A percentile compares a stretch with the other conserved stretches of the same genome.
Evolutionary conservation across 2,329 filamentous ascomycete genomes (phyloP).

Genomic region (Thelonectria olida): DNA sequence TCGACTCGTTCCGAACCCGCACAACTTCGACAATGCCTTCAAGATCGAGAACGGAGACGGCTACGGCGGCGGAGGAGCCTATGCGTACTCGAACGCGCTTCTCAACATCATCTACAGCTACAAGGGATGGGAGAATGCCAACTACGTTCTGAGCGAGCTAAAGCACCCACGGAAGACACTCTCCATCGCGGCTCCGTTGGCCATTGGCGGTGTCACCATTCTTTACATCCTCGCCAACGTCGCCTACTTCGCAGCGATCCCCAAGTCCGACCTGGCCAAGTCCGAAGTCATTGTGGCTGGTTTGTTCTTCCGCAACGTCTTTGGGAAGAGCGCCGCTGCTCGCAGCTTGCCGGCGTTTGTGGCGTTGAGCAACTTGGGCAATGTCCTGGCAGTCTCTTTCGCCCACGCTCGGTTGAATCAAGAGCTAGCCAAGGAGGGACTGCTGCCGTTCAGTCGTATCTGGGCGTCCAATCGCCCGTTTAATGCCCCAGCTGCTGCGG

Average conservation of each 20-base stretch:
- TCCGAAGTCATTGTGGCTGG: constrained; percentile 69
- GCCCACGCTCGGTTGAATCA: constrained; percentile 68
- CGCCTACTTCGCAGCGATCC: constrained; percentile 71
- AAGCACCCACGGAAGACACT: constrained; percentile 64
- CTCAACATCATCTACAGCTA: constrained; percentile 69
- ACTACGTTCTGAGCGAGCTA: constrained; percentile 68
- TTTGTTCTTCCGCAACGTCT: constrained; percentile 69
- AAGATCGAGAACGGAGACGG: constrained; percentile 52
- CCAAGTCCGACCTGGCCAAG: constrained; percentile 64
- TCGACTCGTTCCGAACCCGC: constrained; percentile 57
- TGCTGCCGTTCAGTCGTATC: constrained; percentile 71
- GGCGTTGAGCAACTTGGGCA: constrained; percentile 68
- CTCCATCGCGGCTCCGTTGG: constrained; percentile 64
- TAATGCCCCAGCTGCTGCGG: constrained; percentile 67
- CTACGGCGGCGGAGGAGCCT: constrained; percentile 59
- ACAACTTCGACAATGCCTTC: constrained; percentile 68
- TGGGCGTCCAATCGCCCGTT: constrained; percentile 77
- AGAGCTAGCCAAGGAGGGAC: constrained; percentile 75
- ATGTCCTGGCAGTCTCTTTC: constrained; percentile 69
- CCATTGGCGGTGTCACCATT: constrained; percentile 65
- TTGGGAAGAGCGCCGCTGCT: constrained; percentile 62
- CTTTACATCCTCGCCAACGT: constrained; percentile 72
- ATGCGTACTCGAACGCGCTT: constrained; percentile 65
- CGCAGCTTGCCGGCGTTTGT: constrained; percentile 64
- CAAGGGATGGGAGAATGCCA: constrained; percentile 72